Conservation (phyloP, 2,329 filamentous ascomycete species). For the Sporothrix luriei region DNA sequence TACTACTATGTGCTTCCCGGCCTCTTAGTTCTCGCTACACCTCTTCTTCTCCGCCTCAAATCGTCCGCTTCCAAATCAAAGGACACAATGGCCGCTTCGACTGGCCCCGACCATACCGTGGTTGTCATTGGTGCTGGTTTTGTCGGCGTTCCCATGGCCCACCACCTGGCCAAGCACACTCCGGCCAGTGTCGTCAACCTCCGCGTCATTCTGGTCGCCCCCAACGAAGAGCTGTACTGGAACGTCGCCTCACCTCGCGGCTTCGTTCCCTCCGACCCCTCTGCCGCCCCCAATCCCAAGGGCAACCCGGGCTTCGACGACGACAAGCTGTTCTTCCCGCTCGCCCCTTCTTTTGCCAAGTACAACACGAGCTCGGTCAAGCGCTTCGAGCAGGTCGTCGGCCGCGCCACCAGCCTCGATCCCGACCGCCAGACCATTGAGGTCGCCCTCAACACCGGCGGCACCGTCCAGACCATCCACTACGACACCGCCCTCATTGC, state of each 20-base stretch:
- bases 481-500: slow-evolving; percentile 60
- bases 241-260: slow-evolving; percentile 38
- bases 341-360: slow-evolving; percentile 52
- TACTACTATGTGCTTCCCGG: slow-evolving; percentile 31
- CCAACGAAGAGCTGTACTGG: slow-evolving; percentile 40
- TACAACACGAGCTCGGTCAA: slow-evolving; percentile 44
- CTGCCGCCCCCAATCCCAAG: slow-evolving; percentile 30
- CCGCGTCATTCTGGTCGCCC: slow-evolving; percentile 39
- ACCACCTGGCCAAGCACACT: slow-evolving; percentile 54
- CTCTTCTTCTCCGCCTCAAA: slow-evolving; percentile 26
- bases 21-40: slow-evolving; percentile 26
- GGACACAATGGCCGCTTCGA: slow-evolving; percentile 3
- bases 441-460: slow-evolving; percentile 42
- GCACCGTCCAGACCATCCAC: slow-evolving; percentile 43
- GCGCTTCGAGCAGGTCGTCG: slow-evolving; percentile 57
- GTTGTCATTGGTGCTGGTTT: slow-evolving; percentile 56
- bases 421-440: slow-evolving; percentile 48
- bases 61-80: background rate
- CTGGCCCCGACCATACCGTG: slow-evolving; percentile 42
- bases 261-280: slow-evolving; percentile 40
- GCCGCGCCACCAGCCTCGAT: slow-evolving; percentile 51
- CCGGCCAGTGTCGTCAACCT: slow-evolving; percentile 45
- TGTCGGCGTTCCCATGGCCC: slow-evolving; percentile 52
- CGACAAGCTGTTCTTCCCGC: slow-evolving; percentile 49
- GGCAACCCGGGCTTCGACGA: slow-evolving; percentile 31